Conservation (phyloP, 2,329 filamentous ascomycete genomes). For the Monosporascus cannonballus region DNA sequence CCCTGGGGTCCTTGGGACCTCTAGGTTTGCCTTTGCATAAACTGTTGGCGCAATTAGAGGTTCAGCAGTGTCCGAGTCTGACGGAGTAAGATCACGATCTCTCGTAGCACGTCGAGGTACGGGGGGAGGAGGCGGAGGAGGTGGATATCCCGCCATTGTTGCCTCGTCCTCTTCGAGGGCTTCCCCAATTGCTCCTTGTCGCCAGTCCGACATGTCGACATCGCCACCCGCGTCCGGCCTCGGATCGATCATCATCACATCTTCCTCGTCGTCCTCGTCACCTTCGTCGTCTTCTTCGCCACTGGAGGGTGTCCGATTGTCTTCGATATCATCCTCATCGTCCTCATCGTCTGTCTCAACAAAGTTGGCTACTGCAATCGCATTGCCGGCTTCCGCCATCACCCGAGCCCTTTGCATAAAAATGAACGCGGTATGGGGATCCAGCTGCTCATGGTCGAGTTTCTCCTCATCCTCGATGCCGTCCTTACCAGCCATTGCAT, state of each 20-base stretch:
- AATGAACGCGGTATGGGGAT: slow-evolving; percentile 22
- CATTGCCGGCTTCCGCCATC: slow-evolving; percentile 22
- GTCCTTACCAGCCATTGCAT: slow-evolving; percentile 69
- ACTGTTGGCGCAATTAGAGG: slow-evolving; percentile 56
- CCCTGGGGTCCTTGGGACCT: slow-evolving; percentile 78
- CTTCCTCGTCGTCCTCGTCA: slow-evolving; percentile 47
- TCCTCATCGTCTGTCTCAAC: slow-evolving; percentile 41
- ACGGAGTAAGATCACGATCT: slow-evolving; percentile 60
- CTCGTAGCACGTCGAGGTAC: slow-evolving; percentile 37
- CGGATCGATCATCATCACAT: slow-evolving; percentile 53
- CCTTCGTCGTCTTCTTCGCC: slow-evolving; percentile 59
- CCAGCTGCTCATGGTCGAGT: slow-evolving; percentile 42
- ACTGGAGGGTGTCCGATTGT: slow-evolving; percentile 27
- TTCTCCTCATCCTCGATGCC: slow-evolving; percentile 78
- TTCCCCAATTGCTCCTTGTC: slow-evolving; percentile 46
- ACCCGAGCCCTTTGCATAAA: slow-evolving; percentile 32
- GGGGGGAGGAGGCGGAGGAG: slow-evolving; percentile 57
- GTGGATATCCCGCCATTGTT: slow-evolving; percentile 68
- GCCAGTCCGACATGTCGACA: slow-evolving; percentile 43
- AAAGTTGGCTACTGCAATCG: slow-evolving; percentile 23
- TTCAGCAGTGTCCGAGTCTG: slow-evolving; percentile 67
- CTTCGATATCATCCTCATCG: slow-evolving; percentile 38
- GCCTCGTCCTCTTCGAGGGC: slow-evolving; percentile 71
- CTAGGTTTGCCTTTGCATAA: slow-evolving; percentile 58
- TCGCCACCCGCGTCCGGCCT: slow-evolving; percentile 37